phyloP scores from a whole-genome alignment of 345 rosid genomes.

The Schrenkiella parvula region DNA sequence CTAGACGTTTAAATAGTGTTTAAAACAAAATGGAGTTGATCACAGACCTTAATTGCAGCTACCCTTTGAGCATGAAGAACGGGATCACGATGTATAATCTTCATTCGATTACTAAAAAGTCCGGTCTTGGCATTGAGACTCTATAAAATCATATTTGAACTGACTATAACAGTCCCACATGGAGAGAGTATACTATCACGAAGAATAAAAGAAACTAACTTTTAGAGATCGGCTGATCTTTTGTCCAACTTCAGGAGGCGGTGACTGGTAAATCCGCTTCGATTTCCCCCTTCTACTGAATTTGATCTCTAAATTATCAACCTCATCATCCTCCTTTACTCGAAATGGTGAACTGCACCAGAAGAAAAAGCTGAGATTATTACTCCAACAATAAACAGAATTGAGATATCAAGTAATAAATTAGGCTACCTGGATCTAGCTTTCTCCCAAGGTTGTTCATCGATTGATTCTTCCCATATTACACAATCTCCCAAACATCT shows the following conservation, averaged over 20 bases:
- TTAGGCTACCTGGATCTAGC: conserved; percentile 70
- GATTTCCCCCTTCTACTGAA: conserved; percentile 55
- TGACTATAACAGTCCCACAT: neutral
- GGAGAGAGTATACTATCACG: neutral
- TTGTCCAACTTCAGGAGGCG: conserved; percentile 74
- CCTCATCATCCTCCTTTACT: conserved; percentile 81
- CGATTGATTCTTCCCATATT: conserved; percentile 92
- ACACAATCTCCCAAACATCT: conserved; percentile 89
- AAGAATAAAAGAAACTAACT: conserved; percentile 44
- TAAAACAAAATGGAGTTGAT: neutral
- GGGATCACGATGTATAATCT: conserved; percentile 81
- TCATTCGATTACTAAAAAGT: conserved; percentile 84
- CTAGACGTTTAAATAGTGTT: neutral
- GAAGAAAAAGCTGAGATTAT: neutral
- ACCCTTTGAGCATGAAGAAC: conserved; percentile 80
- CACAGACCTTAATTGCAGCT: conserved; percentile 85
- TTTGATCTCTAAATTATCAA: conserved; percentile 68
- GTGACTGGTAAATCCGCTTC: conserved; percentile 66
- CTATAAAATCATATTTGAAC: conserved; percentile 47
- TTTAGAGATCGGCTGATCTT: conserved; percentile 76
- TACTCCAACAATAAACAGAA: neutral
- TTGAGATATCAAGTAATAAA: neutral
- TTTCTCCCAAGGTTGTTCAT: conserved; percentile 93
- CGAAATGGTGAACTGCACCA: conserved; percentile 59
- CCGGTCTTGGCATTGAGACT: conserved; percentile 96